Base-by-base conservation (phyloP, 139 green algal genomes). In the Microglena sp. region DNA sequence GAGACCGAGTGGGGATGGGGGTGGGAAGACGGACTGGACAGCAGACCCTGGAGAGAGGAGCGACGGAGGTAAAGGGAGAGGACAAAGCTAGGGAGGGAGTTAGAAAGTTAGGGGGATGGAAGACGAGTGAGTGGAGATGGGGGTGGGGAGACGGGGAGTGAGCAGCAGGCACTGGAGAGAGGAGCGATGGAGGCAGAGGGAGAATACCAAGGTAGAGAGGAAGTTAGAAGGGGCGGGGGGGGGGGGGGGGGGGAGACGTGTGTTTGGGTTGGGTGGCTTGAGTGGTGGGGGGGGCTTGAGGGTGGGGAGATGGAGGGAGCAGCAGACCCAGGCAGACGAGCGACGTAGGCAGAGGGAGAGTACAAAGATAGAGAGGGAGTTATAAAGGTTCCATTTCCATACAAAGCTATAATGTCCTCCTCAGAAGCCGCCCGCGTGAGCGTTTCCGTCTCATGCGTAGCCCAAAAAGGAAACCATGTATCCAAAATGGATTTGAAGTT, bases 341-440 rank as follows among this genome's bases (percentile, higher is more conserved):
- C 68, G 78, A 29, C 72, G 81, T 11, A 76, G 83, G 30, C 73
- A 86, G 72, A 76, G 90, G 2, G 90, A 96, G 74, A 64, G 81
- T 0, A 82, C 92, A n/a, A 66, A 83, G n/a, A 69, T 93, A 58
- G 84, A 95, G 77, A 72, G 90, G 0, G 89, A 92, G 69, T 75
- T 90, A 56, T 82, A 86, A 71, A 58, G 73, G 73, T 74, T n/a
- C n/a, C n/a, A n/a, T n/a, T n/a, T n/a, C n/a, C n/a, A n/a, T n/a
- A n/a, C n/a, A n/a, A n/a, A n/a, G n/a, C n/a, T n/a, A n/a, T n/a
- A n/a, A n/a, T n/a, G n/a, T n/a, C n/a, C n/a, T n/a, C n/a, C n/a
- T n/a, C n/a, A n/a, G n/a, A n/a, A n/a, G n/a, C n/a, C n/a, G n/a
- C n/a, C n/a, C n/a, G n/a, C n/a, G n/a, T n/a, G n/a, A n/a, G n/a